Evolutionary conservation across 345 rosid species (phyloP), one percentile per base, ranked within the genome.

Genomic region (Excoecaria cochinchinensis): DNA sequence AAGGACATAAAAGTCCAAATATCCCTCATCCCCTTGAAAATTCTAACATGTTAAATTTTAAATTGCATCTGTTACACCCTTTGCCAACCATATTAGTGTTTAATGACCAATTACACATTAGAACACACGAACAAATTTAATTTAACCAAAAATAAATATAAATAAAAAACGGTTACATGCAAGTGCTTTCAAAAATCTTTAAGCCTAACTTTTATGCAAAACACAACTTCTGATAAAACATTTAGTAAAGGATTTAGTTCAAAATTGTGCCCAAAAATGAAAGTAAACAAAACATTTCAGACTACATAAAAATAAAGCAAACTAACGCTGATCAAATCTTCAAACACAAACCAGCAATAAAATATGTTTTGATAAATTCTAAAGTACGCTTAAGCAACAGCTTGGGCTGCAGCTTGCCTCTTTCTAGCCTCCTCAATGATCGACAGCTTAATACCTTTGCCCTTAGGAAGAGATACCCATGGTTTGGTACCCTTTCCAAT

Each of bases 371-470:
- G 22, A n/a, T 10, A 44, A 15, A 3, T 31, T 17, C 21, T 17
- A 7, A 44, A 44, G 48, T 31, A 0, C 9, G 5, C 48, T 64
- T 42, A 65, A 5, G 69, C 69, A 19, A 19, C 51, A 0, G 69
- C 7, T 44, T 65, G 69, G 10, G 69, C 52, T 40, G 69, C 69
- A 40, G 69, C 50, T 40, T 40, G 69, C 69, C 52, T 65, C 48
- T 65, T 65, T 44, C 69, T 65, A 42, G 69, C 69, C 31, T 65
- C 69, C 7, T 65, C 69, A 21, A 65, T 65, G 69, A 65, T 65
- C 5, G 69, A 40, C 21, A 65, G n/a, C 31, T 65, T 65, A 21
- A 65, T 42, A 42, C 69, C 69, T 31, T 65, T 65, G 31, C 69
- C 69, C 31, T 65, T 65, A 5, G 69, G 69, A 19, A 65, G 69